These are phyloP conservation scores for Citrus sinensis DNA, from an alignment of 345 rosid genomes.

Conservation along the genomic window DVS_A1.0 CM039162.1:10645501-10646000, in stretches of 20 bases:
- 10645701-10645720: slow-evolving; percentile 92
- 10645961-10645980: slow-evolving; percentile 59
- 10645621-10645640: too few species aligned
- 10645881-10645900: slow-evolving; percentile 84
- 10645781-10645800: neutral
- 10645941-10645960: slow-evolving; percentile 93
- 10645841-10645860: slow-evolving; percentile 41
- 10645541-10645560: too few species aligned
- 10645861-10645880: slow-evolving; percentile 90
- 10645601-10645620: too few species aligned
- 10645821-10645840: too few species aligned
- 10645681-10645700: slow-evolving; percentile 80
- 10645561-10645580: too few species aligned
- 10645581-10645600: too few species aligned
- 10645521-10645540: too few species aligned
- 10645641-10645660: neutral
- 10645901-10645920: slow-evolving; percentile 74
- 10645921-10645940: slow-evolving; percentile 90
- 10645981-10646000: slow-evolving; percentile 81
- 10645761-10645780: slow-evolving; percentile 35
- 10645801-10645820: neutral
- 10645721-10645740: slow-evolving; percentile 90
- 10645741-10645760: slow-evolving; percentile 87
- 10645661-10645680: slow-evolving; percentile 81
- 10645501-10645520: too few species aligned